Evolutionary conservation across 306 rosid species (phyloP).

Genomic region (Acacia crassicarpa): DNA sequence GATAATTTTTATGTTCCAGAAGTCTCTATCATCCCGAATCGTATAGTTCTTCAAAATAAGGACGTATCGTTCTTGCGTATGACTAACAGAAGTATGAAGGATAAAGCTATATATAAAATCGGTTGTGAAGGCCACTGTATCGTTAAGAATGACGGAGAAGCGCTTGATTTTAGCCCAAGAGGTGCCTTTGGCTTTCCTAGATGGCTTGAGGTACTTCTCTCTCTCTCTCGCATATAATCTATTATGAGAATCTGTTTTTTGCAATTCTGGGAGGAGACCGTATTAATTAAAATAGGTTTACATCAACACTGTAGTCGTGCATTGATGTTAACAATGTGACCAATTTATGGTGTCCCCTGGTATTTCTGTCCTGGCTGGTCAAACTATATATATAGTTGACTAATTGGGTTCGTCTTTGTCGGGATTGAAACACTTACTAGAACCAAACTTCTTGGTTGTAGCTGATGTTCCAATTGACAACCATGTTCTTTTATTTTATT

Average conservation of each 20-base stretch:
- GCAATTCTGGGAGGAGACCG: neutral
- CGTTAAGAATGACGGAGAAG: constrained; percentile 62
- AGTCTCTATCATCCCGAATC: constrained; percentile 56
- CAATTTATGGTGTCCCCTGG: neutral
- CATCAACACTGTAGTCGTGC: neutral
- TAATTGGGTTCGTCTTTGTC: neutral
- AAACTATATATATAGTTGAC: neutral
- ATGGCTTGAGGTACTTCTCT: constrained; percentile 86
- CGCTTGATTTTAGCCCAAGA: constrained; percentile 58
- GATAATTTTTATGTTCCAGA: constrained; percentile 70
- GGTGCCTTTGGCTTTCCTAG: constrained; percentile 88
- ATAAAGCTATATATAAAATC: constrained; percentile 66
- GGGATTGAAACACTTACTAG: constrained; percentile 12
- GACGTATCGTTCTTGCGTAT: constrained; percentile 60
- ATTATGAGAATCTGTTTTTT: too few relatives aligned
- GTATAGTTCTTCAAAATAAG: constrained; percentile 71
- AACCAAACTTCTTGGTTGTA: constrained; percentile 8
- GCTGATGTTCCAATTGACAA: neutral
- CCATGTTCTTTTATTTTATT: constrained; percentile 15
- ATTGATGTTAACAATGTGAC: neutral
- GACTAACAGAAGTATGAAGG: constrained; percentile 63
- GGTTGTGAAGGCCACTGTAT: constrained; percentile 67
- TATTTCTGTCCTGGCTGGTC: neutral
- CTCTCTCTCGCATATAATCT: neutral
- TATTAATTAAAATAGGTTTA: neutral